Base-by-base conservation (phyloP, 495 filamentous ascomycete species). In the Aspergillus baeticus region DNA sequence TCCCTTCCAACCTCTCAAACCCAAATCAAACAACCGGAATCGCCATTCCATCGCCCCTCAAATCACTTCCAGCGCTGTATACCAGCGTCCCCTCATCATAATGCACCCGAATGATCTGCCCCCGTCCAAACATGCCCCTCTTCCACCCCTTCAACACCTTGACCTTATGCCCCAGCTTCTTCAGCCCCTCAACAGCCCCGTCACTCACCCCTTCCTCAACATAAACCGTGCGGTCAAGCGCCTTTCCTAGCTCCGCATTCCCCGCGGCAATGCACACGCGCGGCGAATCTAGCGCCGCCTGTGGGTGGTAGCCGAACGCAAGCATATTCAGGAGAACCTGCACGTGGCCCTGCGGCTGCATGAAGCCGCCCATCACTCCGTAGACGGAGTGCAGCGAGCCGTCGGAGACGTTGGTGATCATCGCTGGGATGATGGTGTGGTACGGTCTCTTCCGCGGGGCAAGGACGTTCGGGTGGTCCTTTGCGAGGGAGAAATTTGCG, bases 261-360 rank as follows among this genome's bases (percentile, higher is more conserved):
- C 82, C 82, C 0, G 86, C 84, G 3, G 88, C 87, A 59, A 93
- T 86, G 59, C 91, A 96, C 37, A 98, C 78, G 10, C 94, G 78
- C 34, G 95, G 93, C 29, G 94, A 86, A 66, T 98, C 94, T 3
- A 98, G 77, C 41, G 95, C 93, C 31, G 87, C 85, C 77, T 98
- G 94, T 26, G 92, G 91, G 52, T 83, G 87, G 62, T 89, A 79
- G n/a, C 85, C 84, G 67, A 94, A 96, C 0, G 88, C 85, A 3
- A 96, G 70, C 84, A 95, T 90, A 54, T 96, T 96, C 7, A 98
- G 79, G 48, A 98, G 72, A 2, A 97, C 91, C 70, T 98, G 94
- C 13, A 98, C 90, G 65, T 98, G 94, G 10, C 94, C 94, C 75
- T 98, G 94, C 0, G 94, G 94, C 76, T 98, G 94, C 95, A 98